Conservation (phyloP, 2,329 filamentous ascomycete species). For the Ophiocordyceps australis region DNA sequence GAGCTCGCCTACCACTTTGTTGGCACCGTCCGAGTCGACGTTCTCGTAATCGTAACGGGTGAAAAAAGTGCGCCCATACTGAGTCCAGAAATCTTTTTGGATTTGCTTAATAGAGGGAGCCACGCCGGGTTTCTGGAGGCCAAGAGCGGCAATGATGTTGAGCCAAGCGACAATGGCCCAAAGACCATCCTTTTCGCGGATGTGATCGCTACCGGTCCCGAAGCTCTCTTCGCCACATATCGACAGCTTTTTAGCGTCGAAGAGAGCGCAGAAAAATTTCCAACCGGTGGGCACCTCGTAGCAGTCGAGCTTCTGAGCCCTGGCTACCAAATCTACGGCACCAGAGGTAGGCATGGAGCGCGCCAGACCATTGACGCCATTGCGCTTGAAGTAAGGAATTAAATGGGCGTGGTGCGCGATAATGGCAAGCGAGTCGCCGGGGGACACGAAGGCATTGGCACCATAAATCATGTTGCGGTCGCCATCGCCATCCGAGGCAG, state of each 20-base stretch:
- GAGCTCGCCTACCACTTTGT: constrained; percentile 73
- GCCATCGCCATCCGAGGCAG: constrained; percentile 89
- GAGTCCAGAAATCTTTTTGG: constrained; percentile 92
- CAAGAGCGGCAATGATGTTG: constrained; percentile 93
- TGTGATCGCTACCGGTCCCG: constrained; percentile 95
- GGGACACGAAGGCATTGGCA: constrained; percentile 88
- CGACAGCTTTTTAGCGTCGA: constrained; percentile 87
- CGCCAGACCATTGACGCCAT: constrained; percentile 87
- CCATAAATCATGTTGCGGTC: constrained; percentile 99
- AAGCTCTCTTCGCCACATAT: constrained; percentile 99
- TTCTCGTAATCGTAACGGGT: constrained; percentile 98
- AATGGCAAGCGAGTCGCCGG: constrained; percentile 92
- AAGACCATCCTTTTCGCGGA: constrained; percentile 95
- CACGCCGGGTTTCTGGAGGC: constrained; percentile 59
- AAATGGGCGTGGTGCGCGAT: constrained; percentile 93
- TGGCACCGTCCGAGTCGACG: constrained; percentile 77
- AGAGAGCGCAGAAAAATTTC: constrained; percentile 98
- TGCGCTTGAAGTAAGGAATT: constrained; percentile 96
- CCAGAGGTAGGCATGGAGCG: constrained; percentile 96
- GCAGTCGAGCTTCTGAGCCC: constrained; percentile 76
- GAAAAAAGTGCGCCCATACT: constrained; percentile 96
- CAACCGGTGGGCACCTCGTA: constrained; percentile 98
- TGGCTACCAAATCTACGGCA: constrained; percentile 87
- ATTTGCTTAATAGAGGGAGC: constrained; percentile 90
- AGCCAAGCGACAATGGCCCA: constrained; percentile 97